Evolutionary conservation across 2,329 filamentous ascomycete genomes (phyloP).

Genomic region (Colletotrichum lupini): DNA sequence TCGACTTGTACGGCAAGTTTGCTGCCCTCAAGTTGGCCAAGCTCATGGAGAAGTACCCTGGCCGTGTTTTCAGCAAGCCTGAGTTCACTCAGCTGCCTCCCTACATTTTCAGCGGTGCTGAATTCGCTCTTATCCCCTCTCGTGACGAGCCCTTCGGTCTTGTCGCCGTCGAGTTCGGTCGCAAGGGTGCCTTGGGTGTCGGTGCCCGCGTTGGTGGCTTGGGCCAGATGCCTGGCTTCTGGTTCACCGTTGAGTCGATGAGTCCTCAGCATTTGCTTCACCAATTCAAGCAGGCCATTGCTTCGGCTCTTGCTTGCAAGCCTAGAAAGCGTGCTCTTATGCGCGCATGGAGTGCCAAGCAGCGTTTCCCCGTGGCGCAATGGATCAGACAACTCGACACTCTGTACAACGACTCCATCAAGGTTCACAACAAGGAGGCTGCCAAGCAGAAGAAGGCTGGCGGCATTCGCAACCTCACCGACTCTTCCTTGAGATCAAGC

Average conservation of each 20-base stretch:
- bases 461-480: constrained; percentile 29
- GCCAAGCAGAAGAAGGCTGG: constrained; percentile 35
- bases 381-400: constrained; percentile 74
- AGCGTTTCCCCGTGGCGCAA: constrained; percentile 74
- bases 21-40: constrained; percentile 72
- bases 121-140: constrained; percentile 75
- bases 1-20: constrained; percentile 76
- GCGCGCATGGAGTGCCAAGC: constrained; percentile 72
- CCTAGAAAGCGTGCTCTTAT: constrained; percentile 67
- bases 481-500: constrained; percentile 29
- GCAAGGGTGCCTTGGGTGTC: constrained; percentile 75
- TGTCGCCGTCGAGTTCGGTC: constrained; percentile 75
- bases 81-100: constrained; percentile 75
- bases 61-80: constrained; percentile 74
- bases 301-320: constrained; percentile 69
- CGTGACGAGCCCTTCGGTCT: constrained; percentile 77
- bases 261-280: constrained; percentile 71
- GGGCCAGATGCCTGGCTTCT: constrained; percentile 79
- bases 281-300: constrained; percentile 73
- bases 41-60: constrained; percentile 74
- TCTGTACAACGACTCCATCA: constrained; percentile 69
- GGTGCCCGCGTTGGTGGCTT: constrained; percentile 74
- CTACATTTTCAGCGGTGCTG: constrained; percentile 74
- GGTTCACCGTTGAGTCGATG: constrained; percentile 75
- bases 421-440: constrained; percentile 53